Evolutionary conservation across 306 rosid species (phyloP), one percentile per base, ranked within the genome.

Genomic region (Astragalus membranaceus): DNA sequence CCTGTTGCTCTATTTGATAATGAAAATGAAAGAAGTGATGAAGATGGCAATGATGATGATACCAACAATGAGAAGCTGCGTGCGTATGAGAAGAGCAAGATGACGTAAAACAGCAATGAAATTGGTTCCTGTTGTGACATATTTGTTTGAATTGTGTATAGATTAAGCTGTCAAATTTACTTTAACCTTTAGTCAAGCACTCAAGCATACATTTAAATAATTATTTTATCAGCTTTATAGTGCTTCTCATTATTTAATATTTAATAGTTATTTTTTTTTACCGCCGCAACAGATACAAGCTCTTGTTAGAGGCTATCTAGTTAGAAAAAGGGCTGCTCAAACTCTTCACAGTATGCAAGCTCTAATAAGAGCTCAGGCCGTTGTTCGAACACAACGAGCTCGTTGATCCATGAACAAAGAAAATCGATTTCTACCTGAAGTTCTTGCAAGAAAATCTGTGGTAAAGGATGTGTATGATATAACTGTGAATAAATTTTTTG

Each of bases 1-100:
- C 99, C 97, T 11, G 69, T 87, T 79, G 88, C 80, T 60, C 73
- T 90, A n/a, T 87, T 85, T 77, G 95, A 87, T 73, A 89, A 74
- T 43, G 88, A 85, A 26, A 46, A 72, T 64, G 67, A 73, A 77
- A 53, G n/a, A 42, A 56, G 56, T 30, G 86, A 81, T 9, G 89
- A 80, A 29, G 88, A 83, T 11, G 73, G 57, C 1, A 66, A 59
- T 1, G 77, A 84, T n/a, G 85, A 75, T 0, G 86, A 77, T 30
- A 75, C 82, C 37, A 84, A 85, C 61, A 69, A 78, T 37, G 97
- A 87, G 87, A 94, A 94, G 79, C 64, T 88, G 86, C 96, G 92
- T 14, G 88, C 80, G 7, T 90, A 90, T 70, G 96, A 90, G 84
- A 88, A 73, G 75, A 87, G 87, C 78, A 86, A 84, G 84, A 83